phyloP scores from a whole-genome alignment of 2,329 filamentous ascomycete genomes.

The Alternaria alternata region DNA sequence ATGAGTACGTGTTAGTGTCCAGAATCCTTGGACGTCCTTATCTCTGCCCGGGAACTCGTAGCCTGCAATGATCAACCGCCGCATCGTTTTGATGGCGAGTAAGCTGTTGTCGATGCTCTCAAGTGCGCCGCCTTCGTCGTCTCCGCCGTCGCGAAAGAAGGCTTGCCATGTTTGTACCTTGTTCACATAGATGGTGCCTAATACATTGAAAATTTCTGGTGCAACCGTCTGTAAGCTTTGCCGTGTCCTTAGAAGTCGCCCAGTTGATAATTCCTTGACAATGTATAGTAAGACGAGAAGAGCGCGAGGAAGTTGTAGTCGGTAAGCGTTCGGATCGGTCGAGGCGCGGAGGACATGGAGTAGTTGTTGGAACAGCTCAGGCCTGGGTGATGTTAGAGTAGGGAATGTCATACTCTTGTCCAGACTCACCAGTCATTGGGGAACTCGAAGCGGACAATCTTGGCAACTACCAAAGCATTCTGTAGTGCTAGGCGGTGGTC shows the following conservation, averaged over 20 bases:
- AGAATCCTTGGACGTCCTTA: conserved; percentile 78
- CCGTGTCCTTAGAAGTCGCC: conserved; percentile 76
- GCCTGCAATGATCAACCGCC: conserved; percentile 79
- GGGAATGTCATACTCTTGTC: neutral
- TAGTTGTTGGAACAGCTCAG: conserved; percentile 52
- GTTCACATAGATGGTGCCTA: conserved; percentile 79
- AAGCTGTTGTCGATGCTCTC: conserved; percentile 79
- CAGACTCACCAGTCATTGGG: conserved; percentile 76
- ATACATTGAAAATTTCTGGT: conserved; percentile 82
- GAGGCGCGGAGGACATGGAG: conserved; percentile 67
- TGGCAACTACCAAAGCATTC: conserved; percentile 86
- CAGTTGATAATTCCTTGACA: conserved; percentile 88
- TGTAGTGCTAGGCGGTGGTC: conserved; percentile 81
- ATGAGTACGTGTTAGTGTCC: conserved; percentile 77
- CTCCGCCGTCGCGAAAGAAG: conserved; percentile 65
- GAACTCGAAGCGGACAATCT: conserved; percentile 89
- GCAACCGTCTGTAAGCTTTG: conserved; percentile 78
- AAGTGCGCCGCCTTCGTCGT: conserved; percentile 66
- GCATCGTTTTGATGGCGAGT: conserved; percentile 78
- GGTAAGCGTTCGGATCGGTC: conserved; percentile 62
- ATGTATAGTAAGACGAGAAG: conserved; percentile 83
- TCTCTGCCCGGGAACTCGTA: conserved; percentile 87
- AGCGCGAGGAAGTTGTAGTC: conserved; percentile 73
- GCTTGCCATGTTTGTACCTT: conserved; percentile 75
- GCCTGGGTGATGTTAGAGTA: conserved; percentile 39